phyloP scores from a whole-genome alignment of 257 asterid species.

The Nicotiana otophora region DNA sequence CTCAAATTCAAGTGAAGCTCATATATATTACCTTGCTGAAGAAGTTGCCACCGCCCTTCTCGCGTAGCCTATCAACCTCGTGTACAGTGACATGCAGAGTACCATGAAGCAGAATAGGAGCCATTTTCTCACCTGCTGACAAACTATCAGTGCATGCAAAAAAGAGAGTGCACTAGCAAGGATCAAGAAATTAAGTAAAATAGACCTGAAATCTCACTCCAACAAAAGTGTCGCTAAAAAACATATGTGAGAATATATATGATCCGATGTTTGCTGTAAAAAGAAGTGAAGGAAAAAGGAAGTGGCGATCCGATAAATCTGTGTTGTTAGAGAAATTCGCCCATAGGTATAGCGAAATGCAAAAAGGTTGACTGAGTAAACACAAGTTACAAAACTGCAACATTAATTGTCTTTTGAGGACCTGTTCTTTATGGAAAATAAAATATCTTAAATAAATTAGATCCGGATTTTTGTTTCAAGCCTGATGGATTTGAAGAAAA shows the following conservation, averaged over 20 bases:
- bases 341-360: neutral
- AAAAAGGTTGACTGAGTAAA: neutral
- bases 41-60: slow-evolving; percentile 18
- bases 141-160: neutral
- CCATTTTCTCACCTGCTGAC: slow-evolving; percentile 27
- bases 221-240: neutral
- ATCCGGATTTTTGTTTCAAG: neutral
- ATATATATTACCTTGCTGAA: slow-evolving; percentile 29
- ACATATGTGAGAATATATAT: neutral
- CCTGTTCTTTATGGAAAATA: neutral
- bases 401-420: neutral
- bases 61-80: slow-evolving; percentile 33
- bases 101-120: slow-evolving; percentile 35
- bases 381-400: neutral
- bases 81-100: slow-evolving; percentile 41
- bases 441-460: neutral
- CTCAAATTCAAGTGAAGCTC: neutral
- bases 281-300: neutral
- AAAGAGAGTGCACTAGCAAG: neutral
- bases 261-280: slow-evolving; percentile 9
- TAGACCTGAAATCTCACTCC: neutral
- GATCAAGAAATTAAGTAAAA: neutral
- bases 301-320: neutral
- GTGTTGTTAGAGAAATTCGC: neutral
- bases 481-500: neutral